A percentile compares a stretch with the other conserved stretches of the same genome.
phyloP scores from a whole-genome alignment of 192 early-diverging fungal genomes.

The Coemansia sp. region DNA sequence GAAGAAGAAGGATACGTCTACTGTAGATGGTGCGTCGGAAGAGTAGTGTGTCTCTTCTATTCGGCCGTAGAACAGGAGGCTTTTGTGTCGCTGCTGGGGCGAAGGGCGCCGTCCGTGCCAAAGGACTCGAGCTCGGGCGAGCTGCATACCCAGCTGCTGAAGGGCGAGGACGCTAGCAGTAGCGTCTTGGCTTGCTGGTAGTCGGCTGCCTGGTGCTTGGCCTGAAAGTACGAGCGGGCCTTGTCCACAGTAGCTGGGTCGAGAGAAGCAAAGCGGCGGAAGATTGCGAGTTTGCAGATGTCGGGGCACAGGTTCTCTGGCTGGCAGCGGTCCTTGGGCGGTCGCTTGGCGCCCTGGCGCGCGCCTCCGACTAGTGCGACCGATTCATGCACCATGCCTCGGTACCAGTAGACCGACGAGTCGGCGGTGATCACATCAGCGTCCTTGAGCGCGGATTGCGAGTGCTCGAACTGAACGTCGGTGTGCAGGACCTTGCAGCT shows the following conservation, averaged over 20 bases:
- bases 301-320: slow-evolving; percentile 14
- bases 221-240: slow-evolving; percentile 11
- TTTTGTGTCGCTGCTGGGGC: too few species aligned
- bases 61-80: too few species aligned
- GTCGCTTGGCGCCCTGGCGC: slow-evolving; percentile 49
- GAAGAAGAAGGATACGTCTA: neutral
- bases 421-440: slow-evolving; percentile 24
- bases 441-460: slow-evolving; percentile 11
- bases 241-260: neutral
- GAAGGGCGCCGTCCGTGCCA: neutral
- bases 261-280: neutral
- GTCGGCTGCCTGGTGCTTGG: slow-evolving; percentile 15
- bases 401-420: slow-evolving; percentile 37
- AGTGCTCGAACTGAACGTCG: slow-evolving; percentile 18
- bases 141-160: slow-evolving; percentile 25
- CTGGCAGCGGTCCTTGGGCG: slow-evolving; percentile 16
- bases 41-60: too few species aligned
- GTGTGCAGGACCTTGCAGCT: slow-evolving; percentile 12
- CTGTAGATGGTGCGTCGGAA: too few species aligned
- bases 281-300: slow-evolving; percentile 37
- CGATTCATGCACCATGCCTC: slow-evolving; percentile 7
- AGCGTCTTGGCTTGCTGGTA: slow-evolving; percentile 21
- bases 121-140: slow-evolving; percentile 19
- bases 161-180: slow-evolving; percentile 8
- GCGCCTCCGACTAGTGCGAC: slow-evolving; percentile 51